Base-by-base conservation (phyloP, 78 protist species). In the Pigoraptor vietnamica region DNA sequence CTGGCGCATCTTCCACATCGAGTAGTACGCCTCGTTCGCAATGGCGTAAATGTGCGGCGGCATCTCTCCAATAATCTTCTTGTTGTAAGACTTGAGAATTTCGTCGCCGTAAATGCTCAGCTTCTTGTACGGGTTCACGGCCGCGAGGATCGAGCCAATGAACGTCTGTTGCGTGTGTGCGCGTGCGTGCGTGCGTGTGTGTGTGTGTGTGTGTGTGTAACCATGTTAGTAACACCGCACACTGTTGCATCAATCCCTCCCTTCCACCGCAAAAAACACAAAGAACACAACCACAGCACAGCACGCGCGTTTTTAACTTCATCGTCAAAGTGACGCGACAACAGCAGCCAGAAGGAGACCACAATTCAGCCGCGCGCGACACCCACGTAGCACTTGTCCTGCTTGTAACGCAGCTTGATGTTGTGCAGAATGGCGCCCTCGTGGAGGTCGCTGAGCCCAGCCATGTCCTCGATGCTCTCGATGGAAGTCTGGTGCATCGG, bases 101-200 rank as follows among this genome's bases (percentile, higher is more conserved):
- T 93, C 95, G 10, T 84, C 90, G 79, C 94, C 94, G 39, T 94
- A 84, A 55, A 94, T 91, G 33, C 6, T 10, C 2, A 97, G 34
- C 84, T 89, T 82, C 93, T 95, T 92, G 94, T 95, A 97, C 81
- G 99, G 99, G 93, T 97, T 97, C 48, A 97, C 95, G 40, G 96
- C 86, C 92, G 95, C 92, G 88, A 97, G 95, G 83, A 97, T 97
- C 37, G 96, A 93, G n/a, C 98, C 98, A 87, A 95, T 96, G 93
- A 94, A 93, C 82, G 97, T 96, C 94, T 96, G 67, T 48, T 48
- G 67, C 14, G 67, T 48, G 67, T 48, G 67, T 48, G 67, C 14
- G 67, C 14, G 67, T 48, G 67, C 14, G 67, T 48, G 67, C 14
- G 67, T 48, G 67, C 14, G 67, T 48, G 67, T 48, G 67, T 48